phyloP scores from a whole-genome alignment of 495 filamentous ascomycete species.

The Lasiosphaeria hispida region DNA sequence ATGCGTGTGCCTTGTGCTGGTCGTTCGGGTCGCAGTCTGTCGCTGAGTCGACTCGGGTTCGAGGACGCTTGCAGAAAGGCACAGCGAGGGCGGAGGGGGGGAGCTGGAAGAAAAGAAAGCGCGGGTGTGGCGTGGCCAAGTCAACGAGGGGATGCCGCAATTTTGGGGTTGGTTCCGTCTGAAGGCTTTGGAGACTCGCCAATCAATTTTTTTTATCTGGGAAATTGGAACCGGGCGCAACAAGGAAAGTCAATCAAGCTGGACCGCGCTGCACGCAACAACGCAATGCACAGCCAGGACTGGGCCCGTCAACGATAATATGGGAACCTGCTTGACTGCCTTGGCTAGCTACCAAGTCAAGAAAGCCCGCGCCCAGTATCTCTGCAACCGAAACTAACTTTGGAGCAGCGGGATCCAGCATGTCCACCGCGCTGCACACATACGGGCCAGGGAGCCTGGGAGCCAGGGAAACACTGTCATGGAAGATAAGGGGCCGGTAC shows the following conservation, averaged over 20 bases:
- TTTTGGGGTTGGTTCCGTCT: conserved; percentile 13
- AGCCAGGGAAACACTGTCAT: too few relatives aligned
- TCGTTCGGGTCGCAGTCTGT: not conserved
- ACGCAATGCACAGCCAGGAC: too few relatives aligned
- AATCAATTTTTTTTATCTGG: conserved; percentile 22
- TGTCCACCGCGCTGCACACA: too few relatives aligned
- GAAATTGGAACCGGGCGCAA: conserved; percentile 28
- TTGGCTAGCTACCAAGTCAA: too few relatives aligned
- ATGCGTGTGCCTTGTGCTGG: conserved; percentile 9
- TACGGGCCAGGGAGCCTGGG: too few relatives aligned
- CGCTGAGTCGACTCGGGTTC: not conserved
- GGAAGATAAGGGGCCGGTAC: too few relatives aligned
- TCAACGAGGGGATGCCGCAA: conserved; percentile 1
- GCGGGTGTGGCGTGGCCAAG: conserved; percentile 2
- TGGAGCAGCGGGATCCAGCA: too few relatives aligned
- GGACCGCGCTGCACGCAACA: too few relatives aligned
- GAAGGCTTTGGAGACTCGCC: conserved; percentile 15
- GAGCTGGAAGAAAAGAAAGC: conserved; percentile 7
- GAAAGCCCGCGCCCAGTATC: too few relatives aligned
- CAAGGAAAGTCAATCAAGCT: conserved; percentile 8
- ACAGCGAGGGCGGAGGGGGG: not conserved
- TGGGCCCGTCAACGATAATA: too few relatives aligned
- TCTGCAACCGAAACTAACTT: too few relatives aligned
- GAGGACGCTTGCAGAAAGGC: conserved; percentile 1
- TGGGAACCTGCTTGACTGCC: too few relatives aligned